phyloP scores from a whole-genome alignment of 768 basidiomycete genomes.

The Termitomyces sp. region DNA sequence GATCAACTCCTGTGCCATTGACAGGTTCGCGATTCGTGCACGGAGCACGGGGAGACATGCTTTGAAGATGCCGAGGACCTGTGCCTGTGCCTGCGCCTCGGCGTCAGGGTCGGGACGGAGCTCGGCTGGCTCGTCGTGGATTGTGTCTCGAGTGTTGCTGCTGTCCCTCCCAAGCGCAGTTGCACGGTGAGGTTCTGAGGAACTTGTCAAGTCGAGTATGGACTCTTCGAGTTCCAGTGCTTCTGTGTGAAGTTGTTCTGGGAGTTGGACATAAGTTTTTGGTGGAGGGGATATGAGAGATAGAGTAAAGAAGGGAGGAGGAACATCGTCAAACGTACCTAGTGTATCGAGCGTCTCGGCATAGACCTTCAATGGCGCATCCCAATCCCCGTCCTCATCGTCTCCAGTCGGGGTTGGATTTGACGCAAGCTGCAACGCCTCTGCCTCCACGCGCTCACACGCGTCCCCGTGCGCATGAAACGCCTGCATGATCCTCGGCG shows the following conservation, averaged over 20 bases:
- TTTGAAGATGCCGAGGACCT: conserved; percentile 35
- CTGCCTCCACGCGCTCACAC: conserved; percentile 33
- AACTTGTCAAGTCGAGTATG: conserved; percentile 16
- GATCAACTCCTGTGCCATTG: conserved; percentile 43
- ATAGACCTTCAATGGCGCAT: conserved; percentile 35
- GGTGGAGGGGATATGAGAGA: neutral
- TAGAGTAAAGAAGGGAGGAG: neutral
- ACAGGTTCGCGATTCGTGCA: conserved; percentile 39
- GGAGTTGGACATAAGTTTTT: neutral
- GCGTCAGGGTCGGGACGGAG: neutral
- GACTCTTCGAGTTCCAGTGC: conserved; percentile 19
- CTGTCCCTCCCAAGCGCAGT: neutral
- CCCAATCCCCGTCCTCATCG: conserved; percentile 19
- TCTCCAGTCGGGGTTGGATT: conserved; percentile 13
- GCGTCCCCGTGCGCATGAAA: conserved; percentile 42
- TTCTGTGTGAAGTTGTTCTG: conserved; percentile 20
- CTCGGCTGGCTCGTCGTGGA: neutral
- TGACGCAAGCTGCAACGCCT: conserved; percentile 37
- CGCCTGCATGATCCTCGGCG: conserved; percentile 40
- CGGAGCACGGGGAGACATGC: conserved; percentile 43
- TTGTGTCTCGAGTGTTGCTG: no score
- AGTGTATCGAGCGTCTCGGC: conserved; percentile 36
- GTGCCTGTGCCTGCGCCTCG: conserved; percentile 29
- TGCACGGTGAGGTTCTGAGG: neutral
- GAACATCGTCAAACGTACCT: conserved; percentile 21